A percentile compares a stretch with the other conserved stretches of the same genome.
phyloP scores from a whole-genome alignment of 2,329 filamentous ascomycete genomes.

The Stachybotrys echinatus region DNA sequence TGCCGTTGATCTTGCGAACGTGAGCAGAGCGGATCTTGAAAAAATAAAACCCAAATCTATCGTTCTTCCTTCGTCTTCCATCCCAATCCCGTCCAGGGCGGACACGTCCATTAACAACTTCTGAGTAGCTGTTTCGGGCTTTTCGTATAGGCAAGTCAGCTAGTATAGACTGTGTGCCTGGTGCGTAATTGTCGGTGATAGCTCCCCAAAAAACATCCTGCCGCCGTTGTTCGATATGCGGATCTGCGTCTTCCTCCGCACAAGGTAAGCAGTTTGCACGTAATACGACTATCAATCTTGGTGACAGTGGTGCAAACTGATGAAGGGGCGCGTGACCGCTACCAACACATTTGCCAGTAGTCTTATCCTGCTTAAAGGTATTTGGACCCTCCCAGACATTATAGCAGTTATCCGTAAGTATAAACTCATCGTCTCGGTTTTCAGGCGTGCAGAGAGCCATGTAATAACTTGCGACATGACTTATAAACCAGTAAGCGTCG shows the following conservation, averaged over 20 bases:
- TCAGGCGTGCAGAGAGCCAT: slow-evolving; percentile 21
- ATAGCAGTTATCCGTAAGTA: slow-evolving; percentile 15
- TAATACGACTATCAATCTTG: slow-evolving; percentile 19
- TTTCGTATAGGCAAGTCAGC: background rate
- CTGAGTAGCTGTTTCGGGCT: slow-evolving; percentile 1
- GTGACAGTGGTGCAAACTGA: slow-evolving; percentile 22
- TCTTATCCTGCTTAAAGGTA: slow-evolving; percentile 6
- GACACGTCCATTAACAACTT: background rate
- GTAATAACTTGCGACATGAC: slow-evolving; percentile 14
- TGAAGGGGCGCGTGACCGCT: slow-evolving; percentile 12
- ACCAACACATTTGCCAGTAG: slow-evolving; percentile 7
- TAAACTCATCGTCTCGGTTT: slow-evolving; percentile 12
- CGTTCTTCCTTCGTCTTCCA: background rate
- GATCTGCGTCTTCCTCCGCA: slow-evolving; percentile 13
- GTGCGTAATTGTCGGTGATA: background rate
- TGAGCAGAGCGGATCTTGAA: background rate
- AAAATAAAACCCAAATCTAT: background rate
- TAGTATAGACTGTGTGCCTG: background rate
- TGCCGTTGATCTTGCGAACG: background rate
- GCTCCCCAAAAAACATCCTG: background rate
- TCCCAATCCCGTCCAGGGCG: background rate
- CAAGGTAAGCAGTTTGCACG: slow-evolving; percentile 11
- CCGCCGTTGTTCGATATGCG: background rate
- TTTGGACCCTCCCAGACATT: slow-evolving; percentile 21
- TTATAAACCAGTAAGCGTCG: slow-evolving; percentile 17